Evolutionary conservation across 1,284 basidiomycete species (phyloP).

Genomic region (Ustilago xerochloae): DNA sequence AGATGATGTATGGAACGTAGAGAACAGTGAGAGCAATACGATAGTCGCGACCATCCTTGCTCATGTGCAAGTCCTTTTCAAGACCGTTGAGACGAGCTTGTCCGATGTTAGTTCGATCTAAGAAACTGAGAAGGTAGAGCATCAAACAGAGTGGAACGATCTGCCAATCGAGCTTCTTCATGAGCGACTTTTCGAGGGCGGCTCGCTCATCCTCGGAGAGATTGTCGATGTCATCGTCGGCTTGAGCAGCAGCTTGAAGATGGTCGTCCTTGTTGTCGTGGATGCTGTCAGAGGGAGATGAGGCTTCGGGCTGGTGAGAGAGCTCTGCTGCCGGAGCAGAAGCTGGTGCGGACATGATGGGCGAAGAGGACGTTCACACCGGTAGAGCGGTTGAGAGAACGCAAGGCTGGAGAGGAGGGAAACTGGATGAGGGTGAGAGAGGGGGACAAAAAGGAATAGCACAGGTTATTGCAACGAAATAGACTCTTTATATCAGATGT

Average conservation of each 20-base stretch:
- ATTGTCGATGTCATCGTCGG: slow-evolving; percentile 29
- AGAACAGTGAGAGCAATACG: slow-evolving; percentile 55
- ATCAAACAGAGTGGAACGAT: slow-evolving; percentile 54
- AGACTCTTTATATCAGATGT: neutral
- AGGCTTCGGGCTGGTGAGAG: slow-evolving; percentile 18
- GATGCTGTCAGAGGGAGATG: slow-evolving; percentile 25
- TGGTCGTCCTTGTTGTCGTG: slow-evolving; percentile 25
- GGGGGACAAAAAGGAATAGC: neutral
- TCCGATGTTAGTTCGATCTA: slow-evolving; percentile 56
- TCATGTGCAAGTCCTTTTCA: slow-evolving; percentile 29
- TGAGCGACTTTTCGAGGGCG: slow-evolving; percentile 41
- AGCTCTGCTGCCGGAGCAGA: slow-evolving; percentile 10
- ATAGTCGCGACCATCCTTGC: slow-evolving; percentile 45
- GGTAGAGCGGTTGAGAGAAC: neutral
- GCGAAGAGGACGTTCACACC: neutral
- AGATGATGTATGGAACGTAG: slow-evolving; percentile 65
- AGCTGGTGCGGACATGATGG: slow-evolving; percentile 22
- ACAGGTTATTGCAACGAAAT: too few relatives aligned
- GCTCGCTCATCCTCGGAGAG: slow-evolving; percentile 24
- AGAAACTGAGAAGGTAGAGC: slow-evolving; percentile 41
- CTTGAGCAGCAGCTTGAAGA: slow-evolving; percentile 2
- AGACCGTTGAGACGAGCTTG: slow-evolving; percentile 56
- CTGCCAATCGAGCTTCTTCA: slow-evolving; percentile 60
- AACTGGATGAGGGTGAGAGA: neutral
- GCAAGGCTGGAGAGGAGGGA: neutral